Base-by-base conservation (phyloP, 2,329 filamentous ascomycete species). In the Ascocoryne sarcoides region DNA sequence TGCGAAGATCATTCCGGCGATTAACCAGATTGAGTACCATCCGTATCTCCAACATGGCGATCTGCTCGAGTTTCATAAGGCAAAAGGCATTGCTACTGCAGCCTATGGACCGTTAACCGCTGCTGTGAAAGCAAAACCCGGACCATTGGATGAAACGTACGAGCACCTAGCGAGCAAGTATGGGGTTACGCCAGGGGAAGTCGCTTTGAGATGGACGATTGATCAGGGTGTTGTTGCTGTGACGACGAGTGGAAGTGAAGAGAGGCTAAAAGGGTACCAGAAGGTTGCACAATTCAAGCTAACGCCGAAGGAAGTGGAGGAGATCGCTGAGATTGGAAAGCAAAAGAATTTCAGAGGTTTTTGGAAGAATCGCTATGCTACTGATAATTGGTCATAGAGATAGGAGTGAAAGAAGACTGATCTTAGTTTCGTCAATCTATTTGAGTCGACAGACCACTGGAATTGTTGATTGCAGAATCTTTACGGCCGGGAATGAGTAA, bases 21-120 rank as follows among this genome's bases (percentile, higher is more conserved):
- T 84, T 46, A 89, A 90, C 65, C 84, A 92, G 68, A 83, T 90
- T 56, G 84, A 90, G 65, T 79, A 75, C 55, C 82, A 92, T 62
- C 83, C 84, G 0, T 85, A 86, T 58, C 67, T 84, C 37, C 80
- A 83, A 61, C 80, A 82, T 57, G 68, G 67, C 4, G 65, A 69
- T 18, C 65, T 84, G 10, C 40, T 83, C 21, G 61, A 65, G 12
- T 84, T 73, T 61, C 72, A 71, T 59, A 68, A 67, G 50, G 60
- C 70, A 53, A 64, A 80, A 53, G 60, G 65, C 40, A 82, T 84
- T 46, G 70, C 73, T 3, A 59, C 72, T 2, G 62, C 69, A 4
- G 70, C 71, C 7, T 82, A 78, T 58, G 68, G 56, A 0, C 73
- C 77, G 1, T 65, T 84, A 40, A 68, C 68, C 1, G 68, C 72